These are phyloP conservation scores for Pythium scleroteichum DNA, from an alignment of 352 stramenopile species.

Conservation along the genomic window DNA sequence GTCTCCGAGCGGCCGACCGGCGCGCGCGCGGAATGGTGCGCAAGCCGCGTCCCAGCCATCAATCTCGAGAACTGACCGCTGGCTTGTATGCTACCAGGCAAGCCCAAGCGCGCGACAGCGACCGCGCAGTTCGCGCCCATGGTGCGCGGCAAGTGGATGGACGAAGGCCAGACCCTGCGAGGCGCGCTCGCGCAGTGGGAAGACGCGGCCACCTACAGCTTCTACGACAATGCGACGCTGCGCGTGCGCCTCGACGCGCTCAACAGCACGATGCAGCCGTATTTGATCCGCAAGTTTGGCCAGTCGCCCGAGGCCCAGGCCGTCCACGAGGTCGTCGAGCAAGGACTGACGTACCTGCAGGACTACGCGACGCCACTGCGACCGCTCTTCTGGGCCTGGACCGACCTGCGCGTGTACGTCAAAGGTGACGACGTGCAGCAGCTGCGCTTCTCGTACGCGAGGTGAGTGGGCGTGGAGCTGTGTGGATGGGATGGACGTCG, in stretches of 20 bases:
- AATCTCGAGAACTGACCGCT: too few species aligned
- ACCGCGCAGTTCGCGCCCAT: constrained; percentile 9
- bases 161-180: constrained; percentile 45
- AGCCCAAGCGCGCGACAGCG: background rate
- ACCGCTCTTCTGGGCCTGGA: constrained; percentile 81
- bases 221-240: constrained; percentile 75
- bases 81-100: too few species aligned
- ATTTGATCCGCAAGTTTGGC: constrained; percentile 61
- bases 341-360: constrained; percentile 51
- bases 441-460: constrained; percentile 55
- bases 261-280: constrained; percentile 72
- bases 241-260: constrained; percentile 69
- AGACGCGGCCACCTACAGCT: constrained; percentile 70
- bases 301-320: constrained; percentile 60
- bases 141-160: constrained; percentile 46
- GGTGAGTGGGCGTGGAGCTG: constrained; percentile 27
- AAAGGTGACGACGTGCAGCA: constrained; percentile 45
- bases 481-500: background rate
- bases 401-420: constrained; percentile 66
- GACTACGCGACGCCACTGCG: constrained; percentile 57
- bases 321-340: constrained; percentile 54
- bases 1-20: background rate
- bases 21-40: constrained; percentile 13
- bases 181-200: constrained; percentile 53
- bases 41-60: constrained; percentile 5